Conservation (phyloP, 768 basidiomycete genomes). For the Leccinum disarticulatum region DNA sequence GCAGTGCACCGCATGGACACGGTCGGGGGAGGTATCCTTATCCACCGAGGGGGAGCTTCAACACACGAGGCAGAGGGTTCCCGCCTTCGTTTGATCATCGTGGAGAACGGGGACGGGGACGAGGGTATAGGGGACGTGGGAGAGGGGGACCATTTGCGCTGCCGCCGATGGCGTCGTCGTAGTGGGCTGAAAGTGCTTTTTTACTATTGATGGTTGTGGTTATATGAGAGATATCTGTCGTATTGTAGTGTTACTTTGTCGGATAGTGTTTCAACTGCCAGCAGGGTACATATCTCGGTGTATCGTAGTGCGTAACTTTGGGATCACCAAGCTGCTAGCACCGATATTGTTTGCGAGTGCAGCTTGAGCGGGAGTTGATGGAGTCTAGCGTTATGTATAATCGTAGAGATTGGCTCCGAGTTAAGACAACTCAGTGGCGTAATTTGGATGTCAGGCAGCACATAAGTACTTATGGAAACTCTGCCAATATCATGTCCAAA, state of each 20-base stretch:
- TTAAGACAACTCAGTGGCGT: too few species aligned
- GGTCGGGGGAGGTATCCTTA: conserved; percentile 32
- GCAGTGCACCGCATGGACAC: conserved; percentile 33
- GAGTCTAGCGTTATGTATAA: too few species aligned
- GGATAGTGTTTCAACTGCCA: neutral
- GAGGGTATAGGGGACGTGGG: conserved; percentile 25
- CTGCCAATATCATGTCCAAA: too few species aligned
- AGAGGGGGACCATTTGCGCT: neutral
- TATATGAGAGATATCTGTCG: neutral
- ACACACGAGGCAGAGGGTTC: conserved; percentile 35
- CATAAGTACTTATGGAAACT: too few species aligned
- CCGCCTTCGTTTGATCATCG: conserved; percentile 27
- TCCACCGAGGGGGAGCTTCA: conserved; percentile 23
- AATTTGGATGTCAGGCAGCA: too few species aligned
- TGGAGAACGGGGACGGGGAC: conserved; percentile 35
- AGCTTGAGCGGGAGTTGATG: too few species aligned
- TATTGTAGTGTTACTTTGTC: neutral
- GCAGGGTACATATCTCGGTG: neutral
- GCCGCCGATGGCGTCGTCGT: conserved; percentile 10
- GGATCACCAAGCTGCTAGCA: too few species aligned
- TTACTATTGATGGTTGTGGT: neutral
- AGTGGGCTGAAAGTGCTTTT: neutral
- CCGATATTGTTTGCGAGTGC: too few species aligned
- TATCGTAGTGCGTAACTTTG: neutral
- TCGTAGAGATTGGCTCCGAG: too few species aligned